These are phyloP conservation scores for Solioccasus polychromus DNA, from an alignment of 768 basidiomycete genomes.

Conservation along the genomic window DNA sequence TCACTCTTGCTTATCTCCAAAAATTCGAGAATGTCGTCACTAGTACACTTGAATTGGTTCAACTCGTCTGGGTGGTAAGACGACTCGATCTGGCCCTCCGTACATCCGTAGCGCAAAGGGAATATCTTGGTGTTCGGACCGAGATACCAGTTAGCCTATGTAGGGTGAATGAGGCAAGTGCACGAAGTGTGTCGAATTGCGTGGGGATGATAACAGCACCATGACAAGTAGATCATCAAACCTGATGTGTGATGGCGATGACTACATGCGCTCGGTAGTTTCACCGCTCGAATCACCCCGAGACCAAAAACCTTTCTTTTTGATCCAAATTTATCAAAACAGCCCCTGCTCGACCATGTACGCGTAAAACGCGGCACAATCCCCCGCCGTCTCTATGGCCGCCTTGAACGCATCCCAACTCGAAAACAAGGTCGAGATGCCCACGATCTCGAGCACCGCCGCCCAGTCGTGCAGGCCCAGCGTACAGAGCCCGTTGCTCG, in stretches of 20 bases:
- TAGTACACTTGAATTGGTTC: not conserved
- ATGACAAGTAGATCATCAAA: no score
- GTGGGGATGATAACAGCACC: no score
- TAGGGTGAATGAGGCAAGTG: no score
- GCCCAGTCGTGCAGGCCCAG: conserved; percentile 36
- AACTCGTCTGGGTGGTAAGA: not conserved
- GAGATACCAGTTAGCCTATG: no score
- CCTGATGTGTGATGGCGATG: no score
- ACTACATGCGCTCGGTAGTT: no score
- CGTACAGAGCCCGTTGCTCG: conserved; percentile 40
- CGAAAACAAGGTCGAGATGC: conserved; percentile 10
- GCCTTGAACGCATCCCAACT: conserved; percentile 18
- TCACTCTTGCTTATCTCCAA: not conserved
- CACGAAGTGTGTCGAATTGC: no score
- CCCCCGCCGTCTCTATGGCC: conserved; percentile 2
- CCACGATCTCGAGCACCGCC: conserved; percentile 34
- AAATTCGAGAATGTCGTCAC: not conserved
- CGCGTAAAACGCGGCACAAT: conserved; percentile 12
- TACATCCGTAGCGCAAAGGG: not conserved
- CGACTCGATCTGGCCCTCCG: not conserved
- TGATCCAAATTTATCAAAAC: no score
- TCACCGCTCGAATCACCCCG: no score
- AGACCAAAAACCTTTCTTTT: no score
- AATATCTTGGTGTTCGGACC: no score
- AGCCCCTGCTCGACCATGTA: conserved; percentile 11